Conservation (phyloP, 768 basidiomycete genomes). For the Mycena capillaripes region DNA sequence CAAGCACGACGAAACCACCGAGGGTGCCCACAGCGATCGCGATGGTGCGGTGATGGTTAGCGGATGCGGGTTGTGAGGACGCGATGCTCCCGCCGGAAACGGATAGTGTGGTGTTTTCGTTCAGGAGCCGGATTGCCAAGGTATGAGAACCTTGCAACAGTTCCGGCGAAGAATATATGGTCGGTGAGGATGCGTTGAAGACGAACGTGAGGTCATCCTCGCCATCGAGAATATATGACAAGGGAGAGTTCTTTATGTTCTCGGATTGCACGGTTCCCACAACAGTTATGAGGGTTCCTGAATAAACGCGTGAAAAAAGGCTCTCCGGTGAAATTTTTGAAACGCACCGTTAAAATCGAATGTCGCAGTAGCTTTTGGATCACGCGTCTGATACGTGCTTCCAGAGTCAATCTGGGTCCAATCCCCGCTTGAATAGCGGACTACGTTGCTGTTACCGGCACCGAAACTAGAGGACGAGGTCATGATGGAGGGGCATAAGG, state of each 20-base stretch:
- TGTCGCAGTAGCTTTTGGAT: constrained; percentile 37
- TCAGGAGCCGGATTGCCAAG: constrained; percentile 34
- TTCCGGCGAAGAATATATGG: constrained; percentile 36
- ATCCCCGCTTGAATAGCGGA: constrained; percentile 23
- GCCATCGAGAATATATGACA: constrained; percentile 37
- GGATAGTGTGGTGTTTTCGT: constrained; percentile 32
- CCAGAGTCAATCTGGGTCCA: constrained; percentile 31
- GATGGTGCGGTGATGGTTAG: constrained; percentile 22
- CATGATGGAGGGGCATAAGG: constrained; percentile 30
- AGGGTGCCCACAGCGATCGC: constrained; percentile 30
- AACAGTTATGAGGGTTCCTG: constrained; percentile 36
- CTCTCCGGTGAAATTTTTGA: neutral
- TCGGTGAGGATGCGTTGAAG: constrained; percentile 25
- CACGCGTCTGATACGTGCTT: constrained; percentile 26
- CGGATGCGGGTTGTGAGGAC: neutral
- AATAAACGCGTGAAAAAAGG: neutral
- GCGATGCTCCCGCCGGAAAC: constrained; percentile 34
- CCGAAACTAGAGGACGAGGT: constrained; percentile 21
- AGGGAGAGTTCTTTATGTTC: neutral
- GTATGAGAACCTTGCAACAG: constrained; percentile 34
- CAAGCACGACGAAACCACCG: constrained; percentile 29
- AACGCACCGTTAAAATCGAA: constrained; percentile 39
- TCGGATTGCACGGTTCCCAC: constrained; percentile 20
- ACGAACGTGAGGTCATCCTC: constrained; percentile 27
- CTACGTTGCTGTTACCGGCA: constrained; percentile 10